Evolutionary conservation across 2,329 filamentous ascomycete genomes (phyloP).

Genomic region (Trichoderma koningii): DNA sequence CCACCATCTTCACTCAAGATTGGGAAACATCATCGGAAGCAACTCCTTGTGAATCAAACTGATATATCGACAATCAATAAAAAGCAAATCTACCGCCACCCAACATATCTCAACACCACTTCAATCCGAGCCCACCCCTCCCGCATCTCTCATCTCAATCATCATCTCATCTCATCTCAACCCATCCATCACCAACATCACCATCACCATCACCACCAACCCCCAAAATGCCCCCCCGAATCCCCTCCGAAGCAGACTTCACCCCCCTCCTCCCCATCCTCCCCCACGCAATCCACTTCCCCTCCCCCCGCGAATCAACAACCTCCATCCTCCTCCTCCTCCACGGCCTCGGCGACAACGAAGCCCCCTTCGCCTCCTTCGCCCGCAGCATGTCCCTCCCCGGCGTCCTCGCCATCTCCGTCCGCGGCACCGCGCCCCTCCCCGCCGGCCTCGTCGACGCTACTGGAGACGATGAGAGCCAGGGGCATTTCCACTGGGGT

Average conservation of each 20-base stretch:
- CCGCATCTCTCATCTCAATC: neutral
- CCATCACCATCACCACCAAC: neutral
- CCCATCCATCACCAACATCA: neutral
- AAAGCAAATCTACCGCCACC: too few species aligned
- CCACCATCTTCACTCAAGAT: neutral
- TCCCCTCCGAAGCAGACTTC: conserved; percentile 56
- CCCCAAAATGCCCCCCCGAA: conserved; percentile 49
- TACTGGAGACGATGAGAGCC: conserved; percentile 14
- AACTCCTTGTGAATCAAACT: neutral
- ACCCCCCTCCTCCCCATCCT: conserved; percentile 45
- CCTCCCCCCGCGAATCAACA: conserved; percentile 59
- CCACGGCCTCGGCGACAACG: conserved; percentile 80
- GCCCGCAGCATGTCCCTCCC: conserved; percentile 70
- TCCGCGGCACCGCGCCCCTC: conserved; percentile 70
- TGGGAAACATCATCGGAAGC: neutral
- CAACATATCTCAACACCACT: too few species aligned
- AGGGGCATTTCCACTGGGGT: conserved; percentile 62
- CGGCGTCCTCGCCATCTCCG: conserved; percentile 72
- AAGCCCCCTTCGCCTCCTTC: conserved; percentile 68
- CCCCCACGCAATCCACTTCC: conserved; percentile 51
- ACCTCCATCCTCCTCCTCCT: conserved; percentile 79
- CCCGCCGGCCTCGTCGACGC: conserved; percentile 62
- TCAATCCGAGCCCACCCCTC: too few species aligned
- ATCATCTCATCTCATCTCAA: too few species aligned
- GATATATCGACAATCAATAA: too few species aligned